Evolutionary conservation across 2,329 filamentous ascomycete species (phyloP).

Genomic region (Alternaria ventricosa): DNA sequence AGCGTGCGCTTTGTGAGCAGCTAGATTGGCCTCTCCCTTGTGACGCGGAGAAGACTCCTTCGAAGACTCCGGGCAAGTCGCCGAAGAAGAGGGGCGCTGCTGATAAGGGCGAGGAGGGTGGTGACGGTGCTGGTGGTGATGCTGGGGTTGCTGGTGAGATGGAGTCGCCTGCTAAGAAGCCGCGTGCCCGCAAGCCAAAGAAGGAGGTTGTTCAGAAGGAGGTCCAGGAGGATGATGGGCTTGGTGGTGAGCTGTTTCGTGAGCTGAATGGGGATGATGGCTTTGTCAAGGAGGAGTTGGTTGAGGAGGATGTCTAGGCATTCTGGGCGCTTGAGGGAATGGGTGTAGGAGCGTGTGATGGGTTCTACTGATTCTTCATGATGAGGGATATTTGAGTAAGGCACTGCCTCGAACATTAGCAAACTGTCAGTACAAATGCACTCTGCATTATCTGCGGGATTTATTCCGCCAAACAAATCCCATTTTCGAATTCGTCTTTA

Average conservation of each 20-base stretch:
- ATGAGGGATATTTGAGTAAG: not conserved
- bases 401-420: not conserved
- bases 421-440: not conserved
- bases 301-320: not conserved
- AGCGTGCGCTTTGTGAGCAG: not conserved
- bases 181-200: not conserved
- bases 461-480: rapidly evolving
- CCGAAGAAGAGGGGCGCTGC: not conserved
- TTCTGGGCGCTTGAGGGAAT: not conserved
- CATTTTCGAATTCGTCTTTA: not conserved
- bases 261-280: not conserved
- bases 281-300: not conserved
- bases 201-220: not conserved
- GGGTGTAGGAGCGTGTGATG: rapidly evolving
- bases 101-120: not conserved
- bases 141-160: not conserved
- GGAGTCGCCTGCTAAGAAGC: not conserved
- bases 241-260: not conserved
- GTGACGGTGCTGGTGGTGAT: not conserved
- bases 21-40: not conserved
- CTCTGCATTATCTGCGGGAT: not conserved
- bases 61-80: not conserved
- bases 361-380: too few species aligned
- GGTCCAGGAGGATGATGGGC: not conserved
- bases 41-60: not conserved